These are phyloP conservation scores for Bryopsis sp. DNA, from an alignment of 139 green algal species.

Conservation along the genomic window DNA sequence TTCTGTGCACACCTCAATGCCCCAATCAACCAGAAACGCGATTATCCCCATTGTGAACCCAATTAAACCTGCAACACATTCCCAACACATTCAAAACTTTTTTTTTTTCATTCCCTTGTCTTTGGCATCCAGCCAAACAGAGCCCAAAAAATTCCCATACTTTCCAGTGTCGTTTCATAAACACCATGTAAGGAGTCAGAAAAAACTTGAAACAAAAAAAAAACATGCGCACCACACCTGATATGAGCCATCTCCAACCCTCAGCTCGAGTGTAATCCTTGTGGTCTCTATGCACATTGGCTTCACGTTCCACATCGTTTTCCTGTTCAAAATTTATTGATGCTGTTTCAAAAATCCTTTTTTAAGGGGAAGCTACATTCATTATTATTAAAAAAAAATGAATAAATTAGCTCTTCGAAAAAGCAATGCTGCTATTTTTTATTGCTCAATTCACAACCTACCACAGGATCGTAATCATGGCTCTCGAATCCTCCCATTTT, in stretches of 20 bases:
- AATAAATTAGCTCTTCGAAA: neutral
- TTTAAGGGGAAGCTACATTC: neutral
- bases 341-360: neutral
- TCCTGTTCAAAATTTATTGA: conserved; percentile 2
- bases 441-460: conserved; percentile 1
- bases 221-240: conserved; percentile 12
- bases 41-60: conserved; percentile 13
- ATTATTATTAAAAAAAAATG: neutral
- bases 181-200: conserved; percentile 8
- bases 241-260: conserved; percentile 16
- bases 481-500: conserved; percentile 18
- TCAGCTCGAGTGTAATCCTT: conserved; percentile 14
- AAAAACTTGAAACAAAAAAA: neutral
- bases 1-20: conserved; percentile 18
- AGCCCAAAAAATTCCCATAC: neutral
- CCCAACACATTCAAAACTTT: neutral
- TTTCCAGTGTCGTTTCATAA: neutral
- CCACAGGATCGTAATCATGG: conserved; percentile 17
- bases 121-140: neutral
- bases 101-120: neutral
- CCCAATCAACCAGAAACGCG: conserved; percentile 17
- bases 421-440: neutral
- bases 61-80: conserved; percentile 3
- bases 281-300: conserved; percentile 9
- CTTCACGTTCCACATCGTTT: conserved; percentile 15